Evolutionary conservation across 1,139 yeast genomes (phyloP).

Genomic region (Casaregolazyma lundiana): DNA sequence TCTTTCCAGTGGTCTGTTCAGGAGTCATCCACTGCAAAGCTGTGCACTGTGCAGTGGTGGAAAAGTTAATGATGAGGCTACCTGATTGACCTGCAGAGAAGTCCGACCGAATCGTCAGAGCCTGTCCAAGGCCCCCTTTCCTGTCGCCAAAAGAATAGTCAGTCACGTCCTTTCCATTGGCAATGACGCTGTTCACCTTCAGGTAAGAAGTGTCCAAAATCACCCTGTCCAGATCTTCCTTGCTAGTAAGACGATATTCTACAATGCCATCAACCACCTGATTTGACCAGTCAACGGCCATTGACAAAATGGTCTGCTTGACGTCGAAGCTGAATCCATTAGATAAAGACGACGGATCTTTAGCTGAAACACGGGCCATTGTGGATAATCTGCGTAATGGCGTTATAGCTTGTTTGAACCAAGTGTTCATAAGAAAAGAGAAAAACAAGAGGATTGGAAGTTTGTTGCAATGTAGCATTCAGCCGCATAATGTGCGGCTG

Average conservation of each 20-base stretch:
- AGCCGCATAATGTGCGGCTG: conserved; percentile 4
- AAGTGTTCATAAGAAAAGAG: not conserved
- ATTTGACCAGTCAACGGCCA: conserved; percentile 53
- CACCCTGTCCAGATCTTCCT: conserved; percentile 34
- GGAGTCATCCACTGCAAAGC: conserved; percentile 83
- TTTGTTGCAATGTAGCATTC: too few species aligned
- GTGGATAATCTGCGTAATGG: not conserved
- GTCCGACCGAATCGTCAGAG: conserved; percentile 41
- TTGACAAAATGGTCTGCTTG: conserved; percentile 46
- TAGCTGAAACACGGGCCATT: not conserved
- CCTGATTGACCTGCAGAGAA: conserved; percentile 17
- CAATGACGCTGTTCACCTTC: conserved; percentile 42
- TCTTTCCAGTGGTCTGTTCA: conserved; percentile 72
- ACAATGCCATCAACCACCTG: conserved; percentile 55
- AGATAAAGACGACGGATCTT: conserved; percentile 72
- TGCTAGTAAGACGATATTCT: conserved; percentile 40
- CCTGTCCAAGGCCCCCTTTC: conserved; percentile 63
- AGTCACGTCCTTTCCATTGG: conserved; percentile 39
- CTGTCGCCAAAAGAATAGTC: conserved; percentile 44
- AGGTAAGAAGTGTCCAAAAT: conserved; percentile 68
- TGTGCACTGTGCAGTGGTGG: conserved; percentile 71
- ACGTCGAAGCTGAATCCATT: conserved; percentile 57
- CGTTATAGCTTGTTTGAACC: not conserved
- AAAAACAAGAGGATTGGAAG: too few species aligned
- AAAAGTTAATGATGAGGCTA: conserved; percentile 46